Evolutionary conservation across 2,329 filamentous ascomycete genomes (phyloP), one percentile per base, ranked within the genome.

Genomic region (Fusarium penzigii): DNA sequence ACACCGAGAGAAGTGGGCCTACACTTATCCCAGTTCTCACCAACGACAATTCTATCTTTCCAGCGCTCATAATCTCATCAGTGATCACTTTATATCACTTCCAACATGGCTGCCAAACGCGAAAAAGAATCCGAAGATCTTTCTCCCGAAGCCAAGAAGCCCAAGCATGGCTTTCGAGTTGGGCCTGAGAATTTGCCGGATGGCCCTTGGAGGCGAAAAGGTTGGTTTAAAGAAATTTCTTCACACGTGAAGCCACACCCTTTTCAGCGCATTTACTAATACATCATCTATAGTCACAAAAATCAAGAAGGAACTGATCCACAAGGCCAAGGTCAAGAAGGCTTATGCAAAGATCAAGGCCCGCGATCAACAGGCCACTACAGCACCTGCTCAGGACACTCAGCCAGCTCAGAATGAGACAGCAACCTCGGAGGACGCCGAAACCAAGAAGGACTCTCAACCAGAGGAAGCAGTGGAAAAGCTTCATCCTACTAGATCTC

Each of bases 281-380:
- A 51, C 38, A 25, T 48, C 43, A 42, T 42, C 34, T 17, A 14
- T 25, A 93, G 90, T 89, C 52, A 85, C 90, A 71, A 93, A 93
- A 72, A 94, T 96, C 67, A 97, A 97, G 73, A 82, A 88, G 59
- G 84, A 89, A 60, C 77, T 96, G 50, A 97, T 97, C 65, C 85
- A 92, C 71, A 95, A 94, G 71, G 92, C 92, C 55, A 96, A 97
- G 73, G 80, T 96, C 57, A 94, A 93, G 74, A 96, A 96, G 72
- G 84, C 89, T 40, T 97, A 96, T 69, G 89, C 88, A 57, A 97
- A 96, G 72, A 78, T 96, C 58, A 93, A 92, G 72, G 85, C 70
- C 6, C 65, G 66, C 29, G 70, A 77, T 46, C 70, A 74, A 52
- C 58, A 70, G 44, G 55, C 61, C 32, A 47, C 60, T 29, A 53